Evolutionary conservation across 169 alveolate genomes (phyloP).

Genomic region (Plasmodium gonderi): DNA sequence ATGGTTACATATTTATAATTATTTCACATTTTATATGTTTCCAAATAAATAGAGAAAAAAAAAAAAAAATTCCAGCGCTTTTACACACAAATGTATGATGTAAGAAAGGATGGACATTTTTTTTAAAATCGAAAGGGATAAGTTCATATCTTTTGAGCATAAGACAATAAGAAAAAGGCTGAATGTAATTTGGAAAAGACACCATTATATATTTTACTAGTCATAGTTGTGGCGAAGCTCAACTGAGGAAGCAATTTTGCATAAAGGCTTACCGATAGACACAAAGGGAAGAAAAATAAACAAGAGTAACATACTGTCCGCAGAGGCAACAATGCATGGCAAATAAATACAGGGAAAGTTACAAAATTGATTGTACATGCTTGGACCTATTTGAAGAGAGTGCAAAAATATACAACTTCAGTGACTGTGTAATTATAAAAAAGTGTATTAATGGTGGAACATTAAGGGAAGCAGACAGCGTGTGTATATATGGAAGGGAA

Average conservation of each 20-base stretch:
- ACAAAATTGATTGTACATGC: conserved; percentile 61
- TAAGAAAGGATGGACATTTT: background rate
- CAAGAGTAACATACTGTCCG: background rate
- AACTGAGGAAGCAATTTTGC: too few species aligned
- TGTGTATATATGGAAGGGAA: conserved; percentile 73
- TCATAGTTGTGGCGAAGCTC: too few species aligned
- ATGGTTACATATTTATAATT: background rate
- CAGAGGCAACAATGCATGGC: conserved; percentile 27
- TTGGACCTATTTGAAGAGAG: conserved; percentile 54
- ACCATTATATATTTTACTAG: too few species aligned
- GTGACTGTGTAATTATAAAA: conserved; percentile 50
- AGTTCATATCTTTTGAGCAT: background rate
- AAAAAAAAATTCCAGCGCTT: background rate
- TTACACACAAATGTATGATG: background rate
- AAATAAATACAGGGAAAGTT: conserved; percentile 4
- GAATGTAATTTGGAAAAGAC: background rate
- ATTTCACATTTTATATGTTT: background rate
- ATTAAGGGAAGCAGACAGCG: conserved; percentile 49
- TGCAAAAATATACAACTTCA: conserved; percentile 6
- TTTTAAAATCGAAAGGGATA: background rate
- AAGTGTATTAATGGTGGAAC: conserved; percentile 55
- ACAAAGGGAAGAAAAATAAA: too few species aligned
- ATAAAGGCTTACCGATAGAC: too few species aligned
- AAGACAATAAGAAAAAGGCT: background rate
- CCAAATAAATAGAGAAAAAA: background rate